Evolutionary conservation across 345 rosid genomes (phyloP).

Genomic region (Moringa oleifera): DNA sequence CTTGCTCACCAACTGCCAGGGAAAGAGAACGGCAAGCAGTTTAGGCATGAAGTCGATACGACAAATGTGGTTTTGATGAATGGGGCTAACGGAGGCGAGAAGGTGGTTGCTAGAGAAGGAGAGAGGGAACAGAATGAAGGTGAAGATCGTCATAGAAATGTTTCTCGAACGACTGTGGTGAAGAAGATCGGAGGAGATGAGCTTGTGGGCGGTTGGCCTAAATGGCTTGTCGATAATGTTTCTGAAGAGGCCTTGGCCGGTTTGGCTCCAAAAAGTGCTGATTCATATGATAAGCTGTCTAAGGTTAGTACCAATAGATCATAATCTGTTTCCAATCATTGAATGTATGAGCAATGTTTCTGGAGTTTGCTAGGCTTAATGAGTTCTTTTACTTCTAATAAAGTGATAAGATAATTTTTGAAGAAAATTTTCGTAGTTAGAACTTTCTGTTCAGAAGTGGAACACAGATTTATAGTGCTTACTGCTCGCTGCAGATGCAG

Average conservation of each 20-base stretch:
- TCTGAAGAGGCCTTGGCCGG: slow-evolving; percentile 42
- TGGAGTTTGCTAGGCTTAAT: too few species aligned
- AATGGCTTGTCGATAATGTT: slow-evolving; percentile 67
- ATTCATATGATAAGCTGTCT: slow-evolving; percentile 64
- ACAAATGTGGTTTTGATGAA: slow-evolving; percentile 2
- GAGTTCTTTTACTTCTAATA: too few species aligned
- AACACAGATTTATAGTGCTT: too few species aligned
- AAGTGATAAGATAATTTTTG: too few species aligned
- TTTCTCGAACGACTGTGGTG: slow-evolving; percentile 12
- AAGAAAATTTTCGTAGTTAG: too few species aligned
- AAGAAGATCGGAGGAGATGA: slow-evolving; percentile 48
- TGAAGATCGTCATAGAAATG: slow-evolving; percentile 12
- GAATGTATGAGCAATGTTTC: too few species aligned
- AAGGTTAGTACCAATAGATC: slow-evolving; percentile 30
- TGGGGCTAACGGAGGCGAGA: slow-evolving; percentile 8
- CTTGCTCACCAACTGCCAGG: not conserved
- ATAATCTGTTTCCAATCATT: too few species aligned
- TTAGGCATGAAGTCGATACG: slow-evolving; percentile 6
- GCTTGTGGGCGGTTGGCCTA: slow-evolving; percentile 61
- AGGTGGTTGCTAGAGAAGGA: slow-evolving; percentile 6
- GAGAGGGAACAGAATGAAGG: slow-evolving; percentile 6
- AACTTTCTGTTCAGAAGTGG: too few species aligned
- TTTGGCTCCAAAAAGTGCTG: slow-evolving; percentile 52
- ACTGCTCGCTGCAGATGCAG: too few species aligned
- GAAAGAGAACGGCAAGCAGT: slow-evolving; percentile 17